Evolutionary conservation across 768 basidiomycete species (phyloP).

Genomic region (Clavulina sp.): DNA sequence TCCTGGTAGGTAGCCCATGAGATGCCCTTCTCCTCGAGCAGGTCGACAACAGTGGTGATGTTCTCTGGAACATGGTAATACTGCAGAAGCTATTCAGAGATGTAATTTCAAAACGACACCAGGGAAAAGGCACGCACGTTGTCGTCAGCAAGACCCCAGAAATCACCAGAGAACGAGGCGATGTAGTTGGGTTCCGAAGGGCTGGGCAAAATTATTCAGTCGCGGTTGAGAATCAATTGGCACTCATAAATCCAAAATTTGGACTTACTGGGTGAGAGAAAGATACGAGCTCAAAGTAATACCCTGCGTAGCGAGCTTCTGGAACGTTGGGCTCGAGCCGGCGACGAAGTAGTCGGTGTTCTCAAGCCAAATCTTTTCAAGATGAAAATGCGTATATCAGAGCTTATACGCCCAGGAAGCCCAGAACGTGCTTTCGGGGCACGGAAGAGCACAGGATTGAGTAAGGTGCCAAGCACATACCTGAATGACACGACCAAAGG

Average conservation of each 20-base stretch:
- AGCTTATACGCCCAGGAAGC: too few species aligned
- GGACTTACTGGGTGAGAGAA: slow-evolving; percentile 13
- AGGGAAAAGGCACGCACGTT: slow-evolving; percentile 16
- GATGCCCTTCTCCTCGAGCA: slow-evolving; percentile 37
- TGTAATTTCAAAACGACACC: too few species aligned
- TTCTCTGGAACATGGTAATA: slow-evolving; percentile 24
- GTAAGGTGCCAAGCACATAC: too few species aligned
- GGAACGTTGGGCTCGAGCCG: slow-evolving; percentile 16
- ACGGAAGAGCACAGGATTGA: too few species aligned
- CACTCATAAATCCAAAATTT: not conserved
- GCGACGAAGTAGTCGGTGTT: slow-evolving; percentile 35
- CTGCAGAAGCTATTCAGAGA: too few species aligned
- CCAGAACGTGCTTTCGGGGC: too few species aligned
- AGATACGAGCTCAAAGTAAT: slow-evolving; percentile 24
- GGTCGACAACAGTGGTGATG: slow-evolving; percentile 39
- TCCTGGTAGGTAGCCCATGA: slow-evolving; percentile 49
- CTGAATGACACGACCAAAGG: slow-evolving; percentile 32
- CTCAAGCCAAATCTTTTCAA: slow-evolving; percentile 50
- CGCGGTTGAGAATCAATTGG: not conserved
- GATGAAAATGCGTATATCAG: too few species aligned
- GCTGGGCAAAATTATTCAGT: slow-evolving; percentile 21
- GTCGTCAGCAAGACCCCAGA: slow-evolving; percentile 33
- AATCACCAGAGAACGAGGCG: slow-evolving; percentile 34
- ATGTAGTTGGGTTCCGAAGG: slow-evolving; percentile 48
- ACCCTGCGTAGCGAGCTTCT: slow-evolving; percentile 30